Base-by-base conservation (phyloP, 306 rosid genomes). In the Parietaria judaica region DNA sequence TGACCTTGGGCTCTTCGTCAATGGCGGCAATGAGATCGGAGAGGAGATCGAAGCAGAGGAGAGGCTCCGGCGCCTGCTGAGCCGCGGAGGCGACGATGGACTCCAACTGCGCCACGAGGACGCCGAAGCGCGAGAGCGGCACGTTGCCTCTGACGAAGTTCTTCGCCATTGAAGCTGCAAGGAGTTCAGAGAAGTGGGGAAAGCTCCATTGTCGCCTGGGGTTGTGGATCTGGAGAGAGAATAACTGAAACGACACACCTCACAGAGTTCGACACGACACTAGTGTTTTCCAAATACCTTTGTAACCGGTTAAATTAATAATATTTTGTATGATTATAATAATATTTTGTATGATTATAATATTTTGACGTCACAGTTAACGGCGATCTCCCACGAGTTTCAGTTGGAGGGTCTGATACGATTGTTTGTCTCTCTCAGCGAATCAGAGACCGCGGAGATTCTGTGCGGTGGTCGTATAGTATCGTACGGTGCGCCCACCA, bases 1-100 rank as follows among this genome's bases (percentile, higher is more conserved):
- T 51, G 15, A 92, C 98, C 98, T 88, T 92, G 36, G 85, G 70
- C 79, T 88, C 96, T 64, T 82, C 88, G 11, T 83, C 86, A 46
- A 86, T 88, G 82, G 96, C 88, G 70, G 90, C 76, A n/a, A 84
- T 82, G 86, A 92, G 98, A 86, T 92, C 96, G 69, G 98, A 92
- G 51, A 92, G 90, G 67, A 92, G 96, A 82, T 92, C 98, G 83
- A 92, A 92, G 80, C 98, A 92, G 66, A 92, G 95, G 48, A 92
- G 85, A 6, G 96, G 88, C 58, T 92, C 95, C 49, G 95, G 96
- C 63, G 94, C 77, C 72, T 92, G 78, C 70, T 92, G 88, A 17
- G 80, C 64, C 6, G 96, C 81, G 54, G 98, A 92, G 61, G 94
- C 83, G 34, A 79, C 98, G n/a, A 92, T 88, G 70, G 98, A 92